A percentile compares a stretch with the other conserved stretches of the same genome.
These are phyloP conservation scores for Neonectria coccinea DNA, from an alignment of 2,329 filamentous ascomycete species.

Conservation along the genomic window DNA sequence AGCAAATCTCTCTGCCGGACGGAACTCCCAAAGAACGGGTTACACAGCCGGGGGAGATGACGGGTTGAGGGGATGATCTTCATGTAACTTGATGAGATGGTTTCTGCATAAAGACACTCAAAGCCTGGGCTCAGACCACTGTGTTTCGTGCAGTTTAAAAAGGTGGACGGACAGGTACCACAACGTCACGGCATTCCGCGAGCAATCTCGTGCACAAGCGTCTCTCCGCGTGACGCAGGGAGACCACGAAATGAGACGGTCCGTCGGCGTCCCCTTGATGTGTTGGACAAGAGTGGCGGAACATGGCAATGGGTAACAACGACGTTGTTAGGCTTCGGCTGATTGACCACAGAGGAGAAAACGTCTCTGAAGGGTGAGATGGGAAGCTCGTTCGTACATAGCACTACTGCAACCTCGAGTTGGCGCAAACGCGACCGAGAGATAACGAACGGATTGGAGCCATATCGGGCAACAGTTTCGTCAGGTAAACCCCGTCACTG, in stretches of 20 bases:
- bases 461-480: not conserved
- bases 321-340: constrained; percentile 38
- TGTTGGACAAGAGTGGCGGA: constrained; percentile 30
- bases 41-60: constrained; percentile 15
- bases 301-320: constrained; percentile 33
- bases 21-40: constrained; percentile 14
- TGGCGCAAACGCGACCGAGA: not conserved
- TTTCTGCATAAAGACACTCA: not conserved
- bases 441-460: constrained; percentile 6
- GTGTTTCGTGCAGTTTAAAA: not conserved
- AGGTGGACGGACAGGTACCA: constrained; percentile 14
- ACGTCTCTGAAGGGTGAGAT: constrained; percentile 28
- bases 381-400: constrained; percentile 4
- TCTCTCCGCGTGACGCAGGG: constrained; percentile 28
- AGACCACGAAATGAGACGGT: constrained; percentile 31
- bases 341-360: constrained; percentile 38
- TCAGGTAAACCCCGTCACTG: not conserved
- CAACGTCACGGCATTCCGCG: constrained; percentile 11
- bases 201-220: constrained; percentile 30
- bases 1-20: constrained; percentile 32
- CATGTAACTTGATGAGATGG: not conserved
- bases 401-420: not conserved
- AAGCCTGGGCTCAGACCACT: not conserved
- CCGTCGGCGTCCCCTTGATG: constrained; percentile 22
- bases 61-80: constrained; percentile 2